Percentiles rank a stretch among this genome's conserved stretches.
Conservation (phyloP, 1,284 basidiomycete species). For the Moesziomyces sp. region DNA sequence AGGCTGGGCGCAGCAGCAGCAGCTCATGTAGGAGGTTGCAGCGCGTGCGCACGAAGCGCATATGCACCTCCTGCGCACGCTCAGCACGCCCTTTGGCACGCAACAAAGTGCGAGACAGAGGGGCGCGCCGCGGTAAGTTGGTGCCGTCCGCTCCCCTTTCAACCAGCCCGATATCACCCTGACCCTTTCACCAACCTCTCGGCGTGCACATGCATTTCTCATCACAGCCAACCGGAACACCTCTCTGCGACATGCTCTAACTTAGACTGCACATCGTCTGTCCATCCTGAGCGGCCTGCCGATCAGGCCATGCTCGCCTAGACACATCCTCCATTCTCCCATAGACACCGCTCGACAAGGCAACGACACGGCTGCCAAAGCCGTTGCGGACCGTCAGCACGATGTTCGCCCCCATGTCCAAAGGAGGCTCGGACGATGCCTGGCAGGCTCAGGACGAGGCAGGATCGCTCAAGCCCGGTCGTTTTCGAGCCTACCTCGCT, state of each 20-base stretch:
- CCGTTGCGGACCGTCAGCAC: neutral
- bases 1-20: neutral
- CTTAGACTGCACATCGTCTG: neutral
- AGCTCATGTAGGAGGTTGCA: neutral
- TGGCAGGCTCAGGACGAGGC: slow-evolving; percentile 51
- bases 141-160: too few relatives aligned
- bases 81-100: too few relatives aligned
- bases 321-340: neutral
- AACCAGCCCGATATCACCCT: neutral
- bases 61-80: neutral
- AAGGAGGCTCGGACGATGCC: slow-evolving; percentile 45
- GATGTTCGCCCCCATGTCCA: slow-evolving; percentile 54
- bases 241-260: neutral
- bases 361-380: neutral
- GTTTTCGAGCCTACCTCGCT: slow-evolving; percentile 48
- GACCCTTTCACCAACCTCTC: neutral
- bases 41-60: too few relatives aligned
- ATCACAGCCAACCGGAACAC: neutral
- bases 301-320: neutral
- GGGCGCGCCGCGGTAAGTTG: too few relatives aligned
- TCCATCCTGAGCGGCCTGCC: neutral
- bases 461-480: slow-evolving; percentile 49
- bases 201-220: neutral
- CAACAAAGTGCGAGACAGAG: neutral
- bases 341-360: neutral